Base-by-base conservation (phyloP, 2,329 filamentous ascomycete genomes). In the Phialemoniopsis sp. region DNA sequence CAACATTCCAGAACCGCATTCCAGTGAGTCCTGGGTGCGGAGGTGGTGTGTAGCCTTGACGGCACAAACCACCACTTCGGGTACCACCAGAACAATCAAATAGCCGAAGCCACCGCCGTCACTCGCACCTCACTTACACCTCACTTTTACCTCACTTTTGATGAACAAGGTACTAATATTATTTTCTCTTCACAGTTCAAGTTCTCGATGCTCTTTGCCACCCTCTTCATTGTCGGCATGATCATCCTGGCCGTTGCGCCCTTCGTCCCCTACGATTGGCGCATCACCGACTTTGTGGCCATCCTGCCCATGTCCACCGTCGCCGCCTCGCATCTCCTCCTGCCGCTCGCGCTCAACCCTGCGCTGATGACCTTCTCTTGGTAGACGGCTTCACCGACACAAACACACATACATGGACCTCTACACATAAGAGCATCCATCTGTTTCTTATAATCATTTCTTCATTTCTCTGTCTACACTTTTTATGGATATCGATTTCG, bases 301-400 rank as follows among this genome's bases (percentile, higher is more conserved):
- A 87, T 89, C 48, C 66, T 88, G 36, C 87, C 87, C 38, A 82
- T 90, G 78, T 76, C 80, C 1, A 84, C 81, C 0, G 78, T 89
- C n/a, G 68, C 80, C 1, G 72, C 67, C 2, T 84, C 78, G 41
- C 85, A 89, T 60, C 71, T 89, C 41, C 63, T 89, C 36, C 59
- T 89, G 45, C 86, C 86, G 1, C 70, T 89, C 42, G 85, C 78
- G 4, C 65, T 90, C 36, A 89, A 89, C 60, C 85, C 85, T n/a
- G 84, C 83, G 15, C 67, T 89, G 51, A 88, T 88, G 83, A 85
- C 81, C 0, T 88, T 89, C 59, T 85, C 82, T 9, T 89, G 82
- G 79, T 88, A 76, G 21, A n/a, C n/a, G n/a, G n/a, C n/a, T n/a
- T n/a, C n/a, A n/a, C n/a, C n/a, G n/a, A n/a, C n/a, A n/a, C n/a